These are phyloP conservation scores for Sodiomyces alkalinus DNA, from an alignment of 2,329 filamentous ascomycete genomes.

Conservation along the genomic window DNA sequence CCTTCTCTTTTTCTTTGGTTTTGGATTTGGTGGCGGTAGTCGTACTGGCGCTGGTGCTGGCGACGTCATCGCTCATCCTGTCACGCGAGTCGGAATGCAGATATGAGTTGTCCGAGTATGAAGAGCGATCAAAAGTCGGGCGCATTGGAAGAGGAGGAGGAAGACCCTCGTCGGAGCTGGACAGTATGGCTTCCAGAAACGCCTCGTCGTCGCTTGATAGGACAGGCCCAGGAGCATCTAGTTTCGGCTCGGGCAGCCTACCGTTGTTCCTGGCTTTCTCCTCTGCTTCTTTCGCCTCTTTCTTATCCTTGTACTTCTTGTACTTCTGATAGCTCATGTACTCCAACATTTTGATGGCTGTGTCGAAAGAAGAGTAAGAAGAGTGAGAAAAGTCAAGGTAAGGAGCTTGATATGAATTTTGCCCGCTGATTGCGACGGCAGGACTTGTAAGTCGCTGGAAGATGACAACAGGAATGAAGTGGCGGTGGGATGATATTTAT, in stretches of 20 bases:
- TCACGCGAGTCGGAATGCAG: conserved; percentile 14
- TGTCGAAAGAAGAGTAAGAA: neutral
- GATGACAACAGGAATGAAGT: too few species aligned
- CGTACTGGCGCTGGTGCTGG: conserved; percentile 11
- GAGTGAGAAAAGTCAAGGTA: neutral
- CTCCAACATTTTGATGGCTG: conserved; percentile 37
- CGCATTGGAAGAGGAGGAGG: conserved; percentile 6
- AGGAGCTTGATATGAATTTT: too few species aligned
- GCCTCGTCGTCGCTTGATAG: conserved; percentile 40
- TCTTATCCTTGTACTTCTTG: conserved; percentile 42
- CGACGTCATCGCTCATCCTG: conserved; percentile 10
- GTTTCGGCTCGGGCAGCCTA: conserved; percentile 5
- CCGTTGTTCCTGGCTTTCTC: conserved; percentile 5
- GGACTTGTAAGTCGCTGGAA: too few species aligned
- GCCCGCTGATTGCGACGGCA: too few species aligned
- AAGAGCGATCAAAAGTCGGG: too few species aligned
- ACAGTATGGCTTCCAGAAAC: conserved; percentile 41
- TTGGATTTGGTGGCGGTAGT: conserved; percentile 14
- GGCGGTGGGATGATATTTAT: too few species aligned
- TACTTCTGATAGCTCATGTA: conserved; percentile 47
- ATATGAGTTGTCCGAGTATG: conserved; percentile 13
- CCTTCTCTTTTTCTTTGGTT: conserved; percentile 16
- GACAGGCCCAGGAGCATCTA: conserved; percentile 32
- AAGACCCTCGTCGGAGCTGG: conserved; percentile 15
- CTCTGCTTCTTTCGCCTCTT: conserved; percentile 19